Evolutionary conservation across 2,329 filamentous ascomycete genomes (phyloP).

Genomic region (Paracorniculantispora psalliotae): DNA sequence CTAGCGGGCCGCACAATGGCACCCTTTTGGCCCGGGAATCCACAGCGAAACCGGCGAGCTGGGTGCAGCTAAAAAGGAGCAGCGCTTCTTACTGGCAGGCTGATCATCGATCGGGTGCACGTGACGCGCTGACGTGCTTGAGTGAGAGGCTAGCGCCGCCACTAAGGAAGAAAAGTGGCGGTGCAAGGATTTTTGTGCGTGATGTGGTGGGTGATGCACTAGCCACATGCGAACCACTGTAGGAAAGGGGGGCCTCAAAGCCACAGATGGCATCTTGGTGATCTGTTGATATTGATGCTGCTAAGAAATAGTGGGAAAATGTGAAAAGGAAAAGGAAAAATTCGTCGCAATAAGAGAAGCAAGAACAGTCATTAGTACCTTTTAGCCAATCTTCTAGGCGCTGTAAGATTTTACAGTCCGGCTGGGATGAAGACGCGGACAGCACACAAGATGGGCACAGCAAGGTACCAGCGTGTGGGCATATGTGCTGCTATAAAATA

Average conservation of each 20-base stretch:
- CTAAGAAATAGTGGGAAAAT: no score
- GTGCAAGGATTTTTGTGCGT: neutral
- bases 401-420: no score
- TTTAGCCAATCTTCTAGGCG: no score
- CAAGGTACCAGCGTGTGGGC: no score
- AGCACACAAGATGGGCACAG: no score
- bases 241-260: neutral
- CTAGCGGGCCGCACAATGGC: conserved; percentile 9
- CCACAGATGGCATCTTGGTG: neutral
- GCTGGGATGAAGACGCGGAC: no score
- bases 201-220: neutral
- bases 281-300: no score
- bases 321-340: no score
- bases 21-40: neutral
- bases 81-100: neutral
- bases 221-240: conserved; percentile 12
- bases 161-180: neutral
- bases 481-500: no score
- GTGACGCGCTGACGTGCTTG: conserved; percentile 6
- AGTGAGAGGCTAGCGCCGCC: neutral
- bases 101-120: neutral
- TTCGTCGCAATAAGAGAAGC: no score
- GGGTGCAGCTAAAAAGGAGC: neutral
- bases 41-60: neutral
- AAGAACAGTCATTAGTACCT: no score